Conservation (phyloP, 73 alveolate genomes). For the Paramecium caudatum region DNA sequence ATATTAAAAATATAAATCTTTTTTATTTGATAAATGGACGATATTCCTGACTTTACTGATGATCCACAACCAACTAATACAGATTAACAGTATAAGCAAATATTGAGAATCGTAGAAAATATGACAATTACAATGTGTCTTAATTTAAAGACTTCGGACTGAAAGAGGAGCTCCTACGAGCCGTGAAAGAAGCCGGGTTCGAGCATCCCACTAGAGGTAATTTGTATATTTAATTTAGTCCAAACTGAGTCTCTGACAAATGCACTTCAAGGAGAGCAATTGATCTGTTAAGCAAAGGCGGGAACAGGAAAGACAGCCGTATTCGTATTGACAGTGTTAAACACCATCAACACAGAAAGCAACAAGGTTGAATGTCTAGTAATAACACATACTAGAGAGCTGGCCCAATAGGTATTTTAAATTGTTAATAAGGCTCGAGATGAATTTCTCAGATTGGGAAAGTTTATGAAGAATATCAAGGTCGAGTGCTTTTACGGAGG, state of each 20-base stretch:
- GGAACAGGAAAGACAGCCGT: slow-evolving; percentile 99
- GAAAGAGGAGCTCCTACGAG: slow-evolving; percentile 72
- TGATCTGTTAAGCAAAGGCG: slow-evolving; percentile 93
- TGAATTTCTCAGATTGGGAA: slow-evolving; percentile 96
- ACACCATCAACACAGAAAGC: slow-evolving; percentile 93
- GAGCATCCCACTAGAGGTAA: slow-evolving; percentile 77
- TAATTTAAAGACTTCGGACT: slow-evolving; percentile 72
- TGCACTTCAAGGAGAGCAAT: slow-evolving; percentile 70
- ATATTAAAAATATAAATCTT: slow-evolving; percentile 8
- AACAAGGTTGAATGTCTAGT: slow-evolving; percentile 98
- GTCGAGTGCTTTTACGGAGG: slow-evolving; percentile 98
- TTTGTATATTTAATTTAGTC: neutral
- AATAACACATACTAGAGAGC: slow-evolving; percentile 99
- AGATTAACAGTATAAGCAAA: slow-evolving; percentile 16
- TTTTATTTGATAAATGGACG: neutral
- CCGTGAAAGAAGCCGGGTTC: slow-evolving; percentile 77
- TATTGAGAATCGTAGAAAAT: slow-evolving; percentile 66
- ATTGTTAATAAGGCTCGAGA: slow-evolving; percentile 77
- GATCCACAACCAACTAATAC: neutral
- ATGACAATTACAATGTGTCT: slow-evolving; percentile 51
- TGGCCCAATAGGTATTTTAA: slow-evolving; percentile 95
- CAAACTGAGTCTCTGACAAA: slow-evolving; percentile 72
- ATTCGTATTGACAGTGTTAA: slow-evolving; percentile 97
- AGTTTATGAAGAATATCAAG: slow-evolving; percentile 89
- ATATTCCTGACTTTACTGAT: slow-evolving; percentile 60